Evolutionary conservation across 768 basidiomycete species (phyloP), one percentile per base, ranked within the genome.

Genomic region (Serendipita sp.): DNA sequence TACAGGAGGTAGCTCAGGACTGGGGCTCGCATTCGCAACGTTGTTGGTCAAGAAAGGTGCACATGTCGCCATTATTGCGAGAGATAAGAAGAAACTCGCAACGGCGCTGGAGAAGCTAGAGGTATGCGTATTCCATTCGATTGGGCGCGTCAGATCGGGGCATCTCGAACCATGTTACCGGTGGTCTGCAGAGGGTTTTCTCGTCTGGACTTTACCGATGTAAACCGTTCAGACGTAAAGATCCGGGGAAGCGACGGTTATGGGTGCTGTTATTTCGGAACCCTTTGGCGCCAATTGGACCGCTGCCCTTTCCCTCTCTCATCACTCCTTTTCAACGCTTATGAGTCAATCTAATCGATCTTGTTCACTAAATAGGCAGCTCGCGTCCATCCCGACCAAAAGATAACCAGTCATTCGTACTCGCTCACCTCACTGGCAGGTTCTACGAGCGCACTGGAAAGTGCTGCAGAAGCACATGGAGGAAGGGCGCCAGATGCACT

Each of bases 61-160:
- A 0, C 79, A 90, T 67, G 85, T 94, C 2, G 89, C 88, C 4
- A 90, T 94, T 66, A 86, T 94, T 8, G 92, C 91, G 4, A 79
- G 91, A 11, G 83, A 86, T 63, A 78, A 86, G 69, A 76, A 76
- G 51, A 83, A 81, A 66, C 74, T 93, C 10, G 78, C 83, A 63
- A 75, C 74, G 15, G 88, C 90, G 0, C 70, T 88, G 28, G 75
- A 73, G 37, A 75, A 79, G 48, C 72, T 94, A 32, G 84, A 92
- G 79, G 91, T 88, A 64, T 38, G 81, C 24, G 1, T 24, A 24
- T 24, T 24, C 24, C 24, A 24, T 24, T 24, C 24, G 24, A 24
- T 24, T 24, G 24, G 24, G 1, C 24, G 24, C 1, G 24, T 24
- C 24, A 24, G 24, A 24, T 24, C 24, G 24, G 24, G 24, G 24